phyloP scores from a whole-genome alignment of 768 basidiomycete species.

The Clavulina sp. region DNA sequence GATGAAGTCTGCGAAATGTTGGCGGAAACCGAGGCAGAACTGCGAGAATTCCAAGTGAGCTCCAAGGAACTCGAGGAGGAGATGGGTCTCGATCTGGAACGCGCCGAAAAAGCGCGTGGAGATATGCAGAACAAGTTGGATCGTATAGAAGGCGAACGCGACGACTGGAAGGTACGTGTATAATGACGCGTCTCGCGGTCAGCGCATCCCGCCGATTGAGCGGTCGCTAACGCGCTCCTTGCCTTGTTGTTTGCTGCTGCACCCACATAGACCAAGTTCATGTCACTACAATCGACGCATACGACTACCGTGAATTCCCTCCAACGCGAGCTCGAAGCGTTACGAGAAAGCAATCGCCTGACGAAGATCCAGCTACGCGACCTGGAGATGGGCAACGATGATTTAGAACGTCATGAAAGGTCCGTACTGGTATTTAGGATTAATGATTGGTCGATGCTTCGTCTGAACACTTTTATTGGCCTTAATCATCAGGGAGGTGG shows the following conservation, averaged over 20 bases:
- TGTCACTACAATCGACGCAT: conserved; percentile 74
- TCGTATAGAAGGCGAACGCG: conserved; percentile 55
- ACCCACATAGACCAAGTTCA: conserved; percentile 39
- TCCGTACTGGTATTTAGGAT: conserved; percentile 9
- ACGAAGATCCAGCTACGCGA: conserved; percentile 64
- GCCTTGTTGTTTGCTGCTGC: neutral
- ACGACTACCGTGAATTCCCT: conserved; percentile 81
- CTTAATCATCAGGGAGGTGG: conserved; percentile 30
- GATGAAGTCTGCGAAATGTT: conserved; percentile 52
- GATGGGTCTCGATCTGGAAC: conserved; percentile 75
- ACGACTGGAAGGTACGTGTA: conserved; percentile 77
- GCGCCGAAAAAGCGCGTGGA: conserved; percentile 70
- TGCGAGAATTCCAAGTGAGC: conserved; percentile 72
- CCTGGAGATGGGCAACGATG: conserved; percentile 95
- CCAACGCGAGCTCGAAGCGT: conserved; percentile 75
- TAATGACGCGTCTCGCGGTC: neutral
- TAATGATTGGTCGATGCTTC: neutral
- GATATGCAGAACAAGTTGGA: conserved; percentile 58
- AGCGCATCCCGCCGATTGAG: no score
- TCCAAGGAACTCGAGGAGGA: conserved; percentile 89
- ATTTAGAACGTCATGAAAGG: conserved; percentile 88
- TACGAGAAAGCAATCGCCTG: conserved; percentile 55
- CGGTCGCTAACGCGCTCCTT: neutral
- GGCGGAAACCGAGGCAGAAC: conserved; percentile 64
- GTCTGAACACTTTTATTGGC: neutral